Percentiles rank a stretch among this genome's conserved stretches.
Conservation (phyloP, 495 filamentous ascomycete genomes). For the Hypoxylon subgilvum region DNA sequence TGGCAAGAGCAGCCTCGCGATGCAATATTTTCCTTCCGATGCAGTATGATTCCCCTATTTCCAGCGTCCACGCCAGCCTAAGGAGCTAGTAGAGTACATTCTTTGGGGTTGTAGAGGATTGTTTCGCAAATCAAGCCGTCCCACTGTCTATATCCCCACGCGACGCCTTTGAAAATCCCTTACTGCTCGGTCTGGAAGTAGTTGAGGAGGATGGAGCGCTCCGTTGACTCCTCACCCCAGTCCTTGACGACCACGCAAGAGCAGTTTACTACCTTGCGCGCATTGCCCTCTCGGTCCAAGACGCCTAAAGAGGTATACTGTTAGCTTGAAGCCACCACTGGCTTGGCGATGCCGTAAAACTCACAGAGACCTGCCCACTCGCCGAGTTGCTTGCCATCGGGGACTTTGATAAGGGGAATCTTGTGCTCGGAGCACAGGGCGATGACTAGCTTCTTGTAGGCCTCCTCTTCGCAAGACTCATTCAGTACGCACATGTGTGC, state of each 20-base stretch:
- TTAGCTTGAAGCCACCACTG: slow-evolving; percentile 17
- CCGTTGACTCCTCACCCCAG: slow-evolving; percentile 99
- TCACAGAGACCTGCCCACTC: slow-evolving; percentile 99
- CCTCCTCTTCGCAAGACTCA: slow-evolving; percentile 99
- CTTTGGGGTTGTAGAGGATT: slow-evolving; percentile 34
- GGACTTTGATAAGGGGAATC: slow-evolving; percentile 99
- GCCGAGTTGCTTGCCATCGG: slow-evolving; percentile 98
- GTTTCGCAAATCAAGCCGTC: slow-evolving; percentile 39
- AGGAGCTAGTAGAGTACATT: slow-evolving; percentile 46
- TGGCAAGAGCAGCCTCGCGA: slow-evolving; percentile 11
- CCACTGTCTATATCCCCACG: slow-evolving; percentile 42
- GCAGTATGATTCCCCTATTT: slow-evolving; percentile 43
- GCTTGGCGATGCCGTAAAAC: slow-evolving; percentile 46
- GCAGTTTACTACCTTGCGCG: slow-evolving; percentile 99
- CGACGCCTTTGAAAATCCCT: slow-evolving; percentile 38
- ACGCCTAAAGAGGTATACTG: slow-evolving; percentile 69
- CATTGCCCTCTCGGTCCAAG: slow-evolving; percentile 98
- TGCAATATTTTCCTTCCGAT: slow-evolving; percentile 46
- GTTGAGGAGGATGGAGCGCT: slow-evolving; percentile 96
- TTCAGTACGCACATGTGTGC: slow-evolving; percentile 99
- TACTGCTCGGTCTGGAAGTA: slow-evolving; percentile 93
- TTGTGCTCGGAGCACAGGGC: slow-evolving; percentile 98
- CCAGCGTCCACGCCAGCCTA: slow-evolving; percentile 45
- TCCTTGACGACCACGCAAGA: slow-evolving; percentile 98
- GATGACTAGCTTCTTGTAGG: slow-evolving; percentile 99